Conservation (phyloP, 1,284 basidiomycete genomes). For the Austropuccinia psidii region DNA sequence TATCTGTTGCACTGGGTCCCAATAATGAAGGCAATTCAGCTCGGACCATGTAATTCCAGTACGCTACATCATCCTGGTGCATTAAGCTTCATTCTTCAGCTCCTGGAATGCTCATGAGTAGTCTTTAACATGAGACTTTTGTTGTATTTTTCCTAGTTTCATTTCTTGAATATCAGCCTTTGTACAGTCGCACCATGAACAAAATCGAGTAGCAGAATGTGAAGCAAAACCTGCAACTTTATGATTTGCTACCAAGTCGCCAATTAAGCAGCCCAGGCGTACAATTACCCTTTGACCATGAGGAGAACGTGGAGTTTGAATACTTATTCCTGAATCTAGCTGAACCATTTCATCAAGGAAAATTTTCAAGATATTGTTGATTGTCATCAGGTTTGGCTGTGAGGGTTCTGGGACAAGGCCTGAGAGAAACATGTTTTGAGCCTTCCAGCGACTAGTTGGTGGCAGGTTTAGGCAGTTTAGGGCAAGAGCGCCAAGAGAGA, state of each 20-base stretch:
- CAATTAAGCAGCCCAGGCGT: not conserved
- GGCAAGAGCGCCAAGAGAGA: not conserved
- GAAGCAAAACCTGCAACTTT: slow-evolving; percentile 10
- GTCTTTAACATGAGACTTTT: too few species aligned
- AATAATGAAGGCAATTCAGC: too few species aligned
- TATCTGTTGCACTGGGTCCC: too few species aligned
- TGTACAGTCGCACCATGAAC: not conserved
- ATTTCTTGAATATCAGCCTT: not conserved
- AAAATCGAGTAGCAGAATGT: not conserved
- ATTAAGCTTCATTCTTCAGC: too few species aligned
- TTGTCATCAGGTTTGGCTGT: not conserved
- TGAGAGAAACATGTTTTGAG: not conserved
- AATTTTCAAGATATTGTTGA: not conserved
- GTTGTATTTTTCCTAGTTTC: too few species aligned
- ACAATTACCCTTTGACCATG: not conserved
- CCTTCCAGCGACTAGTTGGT: not conserved
- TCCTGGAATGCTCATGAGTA: too few species aligned
- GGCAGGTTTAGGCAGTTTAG: slow-evolving; percentile 10
- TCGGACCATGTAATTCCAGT: too few species aligned
- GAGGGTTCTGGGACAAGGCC: not conserved
- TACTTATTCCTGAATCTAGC: not conserved
- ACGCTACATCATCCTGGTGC: too few species aligned
- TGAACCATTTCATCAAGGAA: not conserved
- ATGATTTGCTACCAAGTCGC: not conserved
- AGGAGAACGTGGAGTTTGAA: not conserved